phyloP scores from a whole-genome alignment of 2,329 filamentous ascomycete genomes.

The Colletotrichum truncatum region DNA sequence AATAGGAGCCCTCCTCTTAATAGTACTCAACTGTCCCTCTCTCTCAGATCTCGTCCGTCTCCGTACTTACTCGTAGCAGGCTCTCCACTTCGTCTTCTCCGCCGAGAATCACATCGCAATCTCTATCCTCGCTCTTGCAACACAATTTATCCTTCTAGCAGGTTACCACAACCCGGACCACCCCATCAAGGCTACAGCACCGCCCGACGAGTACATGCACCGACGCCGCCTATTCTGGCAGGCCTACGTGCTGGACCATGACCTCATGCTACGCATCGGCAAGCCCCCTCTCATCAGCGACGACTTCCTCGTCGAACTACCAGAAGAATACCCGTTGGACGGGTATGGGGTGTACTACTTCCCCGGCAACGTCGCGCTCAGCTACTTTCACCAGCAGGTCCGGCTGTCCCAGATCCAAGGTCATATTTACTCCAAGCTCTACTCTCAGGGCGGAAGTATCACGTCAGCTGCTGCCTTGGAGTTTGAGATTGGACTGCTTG shows the following conservation, averaged over 20 bases:
- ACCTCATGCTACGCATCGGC: conserved; percentile 17
- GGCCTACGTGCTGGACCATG: conserved; percentile 19
- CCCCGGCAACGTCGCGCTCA: conserved; percentile 16
- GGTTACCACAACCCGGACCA: conserved; percentile 12
- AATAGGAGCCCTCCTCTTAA: not conserved
- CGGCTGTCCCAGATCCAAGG: conserved; percentile 25
- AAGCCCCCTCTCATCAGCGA: conserved; percentile 25
- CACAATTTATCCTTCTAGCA: conserved; percentile 10
- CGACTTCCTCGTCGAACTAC: conserved; percentile 26
- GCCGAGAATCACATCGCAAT: conserved; percentile 22
- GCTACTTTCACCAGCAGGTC: conserved; percentile 23
- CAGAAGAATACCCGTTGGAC: conserved; percentile 21
- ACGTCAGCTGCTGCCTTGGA: conserved; percentile 12
- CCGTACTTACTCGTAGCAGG: not conserved
- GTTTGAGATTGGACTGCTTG: conserved; percentile 18
- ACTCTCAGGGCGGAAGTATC: conserved; percentile 1
- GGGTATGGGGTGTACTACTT: conserved; percentile 23
- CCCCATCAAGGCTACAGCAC: not conserved
- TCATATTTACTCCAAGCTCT: not conserved
- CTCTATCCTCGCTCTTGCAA: not conserved
- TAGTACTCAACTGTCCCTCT: too few species aligned
- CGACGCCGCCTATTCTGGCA: conserved; percentile 20
- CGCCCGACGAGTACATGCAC: not conserved
- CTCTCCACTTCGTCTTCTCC: conserved; percentile 10
- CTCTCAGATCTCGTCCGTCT: too few species aligned